Base-by-base conservation (phyloP, 1,284 basidiomycete species). In the Porodaedalea pini region DNA sequence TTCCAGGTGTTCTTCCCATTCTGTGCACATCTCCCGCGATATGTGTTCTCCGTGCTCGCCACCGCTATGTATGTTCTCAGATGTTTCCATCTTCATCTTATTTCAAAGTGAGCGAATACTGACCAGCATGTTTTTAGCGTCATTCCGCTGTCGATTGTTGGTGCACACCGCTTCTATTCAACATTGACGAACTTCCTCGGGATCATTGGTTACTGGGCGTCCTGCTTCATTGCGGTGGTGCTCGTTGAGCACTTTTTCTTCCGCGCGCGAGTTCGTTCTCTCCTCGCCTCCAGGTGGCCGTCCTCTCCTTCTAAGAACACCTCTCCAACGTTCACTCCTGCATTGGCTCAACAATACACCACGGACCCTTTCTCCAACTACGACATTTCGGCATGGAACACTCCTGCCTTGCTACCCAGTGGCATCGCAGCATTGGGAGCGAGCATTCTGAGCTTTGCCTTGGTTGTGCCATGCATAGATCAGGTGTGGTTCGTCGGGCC, bases 21-120 rank as follows among this genome's bases (percentile, higher is more conserved):
- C n/a, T 69, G 85, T 17, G 73, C 78, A 11, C 64, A 69, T 32
- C 82, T 97, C 11, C 94, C 95, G 0, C 78, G 95, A 66, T 96
- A 94, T 69, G 75, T 93, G 45, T 92, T 96, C 69, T 91, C 94
- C 0, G 67, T 96, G 17, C 68, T 94, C 41, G 86, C 87, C 1
- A 89, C 86, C 0, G 92, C 86, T 1, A 85, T 97, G 88, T 88
- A 62, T 62, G 85, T 77, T 7, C 23, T 25, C n/a, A n/a, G n/a
- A n/a, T n/a, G n/a, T 32, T 32, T 17, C 1, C 15, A 3, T n/a
- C n/a, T n/a, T n/a, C n/a, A 36, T 41, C 34, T 45, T 21, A 19
- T 44, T 25, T 23, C 15, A 54, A 6, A 3, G 3, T 29, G 29
- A 11, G 15, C 11, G 19, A 43, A 43, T 13, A 10, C 11, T 34